Evolutionary conservation across 2,329 filamentous ascomycete genomes (phyloP).

Genomic region (Stachybotrys chartarum): DNA sequence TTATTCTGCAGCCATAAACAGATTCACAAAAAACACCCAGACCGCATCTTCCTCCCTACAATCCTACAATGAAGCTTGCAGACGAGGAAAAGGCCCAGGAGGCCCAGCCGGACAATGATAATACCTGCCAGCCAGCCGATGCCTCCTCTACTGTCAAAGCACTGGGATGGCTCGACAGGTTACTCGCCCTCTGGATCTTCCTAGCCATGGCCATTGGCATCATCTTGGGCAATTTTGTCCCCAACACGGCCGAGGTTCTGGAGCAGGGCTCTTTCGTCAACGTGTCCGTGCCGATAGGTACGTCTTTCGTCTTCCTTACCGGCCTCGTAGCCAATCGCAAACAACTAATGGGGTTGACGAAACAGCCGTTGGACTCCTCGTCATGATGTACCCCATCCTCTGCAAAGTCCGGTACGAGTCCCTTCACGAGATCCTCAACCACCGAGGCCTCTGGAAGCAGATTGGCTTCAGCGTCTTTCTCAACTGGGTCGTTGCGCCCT

Average conservation of each 20-base stretch:
- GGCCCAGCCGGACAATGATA: neutral
- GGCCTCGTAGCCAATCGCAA: neutral
- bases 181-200: slow-evolving; percentile 66
- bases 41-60: neutral
- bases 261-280: slow-evolving; percentile 67
- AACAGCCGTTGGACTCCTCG: slow-evolving; percentile 66
- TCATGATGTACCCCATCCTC: slow-evolving; percentile 94
- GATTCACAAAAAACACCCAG: no score
- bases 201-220: slow-evolving; percentile 73
- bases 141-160: slow-evolving; percentile 41
- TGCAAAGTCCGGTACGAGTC: slow-evolving; percentile 79
- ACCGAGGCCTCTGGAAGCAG: slow-evolving; percentile 65
- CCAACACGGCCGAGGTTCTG: slow-evolving; percentile 51
- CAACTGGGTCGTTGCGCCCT: slow-evolving; percentile 78
- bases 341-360: no score
- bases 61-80: no score
- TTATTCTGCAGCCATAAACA: neutral
- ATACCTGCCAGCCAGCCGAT: neutral
- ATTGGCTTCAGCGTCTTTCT: slow-evolving; percentile 68
- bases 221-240: slow-evolving; percentile 68
- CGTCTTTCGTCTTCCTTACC: neutral
- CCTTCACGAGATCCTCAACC: slow-evolving; percentile 57
- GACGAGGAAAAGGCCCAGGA: slow-evolving; percentile 1
- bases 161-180: slow-evolving; percentile 54
- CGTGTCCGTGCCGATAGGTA: slow-evolving; percentile 59